Conservation (phyloP, 202 grass and related monocot genomes). For the Eragrostis tef region DNA sequence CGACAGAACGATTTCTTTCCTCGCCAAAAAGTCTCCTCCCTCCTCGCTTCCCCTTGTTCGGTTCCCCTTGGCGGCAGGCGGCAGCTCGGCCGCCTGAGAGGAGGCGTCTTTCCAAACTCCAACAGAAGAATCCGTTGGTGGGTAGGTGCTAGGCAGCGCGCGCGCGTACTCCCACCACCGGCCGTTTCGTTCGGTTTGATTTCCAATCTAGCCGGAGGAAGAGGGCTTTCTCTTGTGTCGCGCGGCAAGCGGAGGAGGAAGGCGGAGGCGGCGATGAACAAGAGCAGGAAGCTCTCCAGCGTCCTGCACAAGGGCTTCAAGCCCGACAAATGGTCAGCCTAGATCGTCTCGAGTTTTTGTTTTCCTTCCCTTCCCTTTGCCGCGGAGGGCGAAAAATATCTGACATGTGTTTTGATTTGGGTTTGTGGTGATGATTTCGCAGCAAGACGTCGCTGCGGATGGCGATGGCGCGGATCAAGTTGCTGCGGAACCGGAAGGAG, state of each 20-base stretch:
- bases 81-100: neutral
- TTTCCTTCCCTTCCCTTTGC: neutral
- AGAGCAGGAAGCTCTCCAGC: slow-evolving; percentile 66
- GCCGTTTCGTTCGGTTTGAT: neutral
- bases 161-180: neutral
- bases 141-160: neutral
- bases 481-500: slow-evolving; percentile 85
- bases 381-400: neutral
- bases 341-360: neutral
- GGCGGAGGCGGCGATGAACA: slow-evolving; percentile 50
- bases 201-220: slow-evolving; percentile 40
- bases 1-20: neutral
- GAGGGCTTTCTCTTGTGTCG: neutral
- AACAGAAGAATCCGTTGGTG: neutral
- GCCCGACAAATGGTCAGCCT: slow-evolving; percentile 79
- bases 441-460: slow-evolving; percentile 93
- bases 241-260: neutral
- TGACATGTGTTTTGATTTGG: neutral
- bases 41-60: neutral
- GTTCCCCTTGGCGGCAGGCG: slow-evolving; percentile 49
- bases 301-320: slow-evolving; percentile 96
- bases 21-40: slow-evolving; percentile 28
- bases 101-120: slow-evolving; percentile 29
- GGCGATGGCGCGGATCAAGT: slow-evolving; percentile 82
- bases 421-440: slow-evolving; percentile 11